A percentile compares a stretch with the other conserved stretches of the same genome.
phyloP scores from a whole-genome alignment of 1,284 basidiomycete genomes.

The Ustilago crameri region DNA sequence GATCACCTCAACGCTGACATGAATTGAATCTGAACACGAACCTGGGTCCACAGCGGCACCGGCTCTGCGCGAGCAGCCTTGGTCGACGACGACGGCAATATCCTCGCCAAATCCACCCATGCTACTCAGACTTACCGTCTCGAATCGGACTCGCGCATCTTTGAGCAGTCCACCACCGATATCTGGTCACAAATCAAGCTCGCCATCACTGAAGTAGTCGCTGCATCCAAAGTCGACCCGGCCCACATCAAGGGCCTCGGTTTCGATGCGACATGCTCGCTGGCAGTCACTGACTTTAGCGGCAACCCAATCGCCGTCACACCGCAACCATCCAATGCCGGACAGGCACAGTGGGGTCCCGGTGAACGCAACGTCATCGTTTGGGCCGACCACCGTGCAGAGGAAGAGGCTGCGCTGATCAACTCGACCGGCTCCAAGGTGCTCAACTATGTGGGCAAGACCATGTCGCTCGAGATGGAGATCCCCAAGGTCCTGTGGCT shows the following conservation, averaged over 20 bases:
- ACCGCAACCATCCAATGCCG: conserved; percentile 71
- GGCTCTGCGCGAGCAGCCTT: conserved; percentile 91
- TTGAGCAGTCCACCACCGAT: conserved; percentile 80
- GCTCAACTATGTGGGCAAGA: conserved; percentile 93
- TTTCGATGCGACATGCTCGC: conserved; percentile 96
- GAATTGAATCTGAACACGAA: neutral
- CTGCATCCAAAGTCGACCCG: conserved; percentile 75
- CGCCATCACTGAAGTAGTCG: conserved; percentile 78
- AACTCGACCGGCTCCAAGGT: conserved; percentile 86
- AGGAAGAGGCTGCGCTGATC: conserved; percentile 88
- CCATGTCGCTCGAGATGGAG: conserved; percentile 77
- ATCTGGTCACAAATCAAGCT: conserved; percentile 83
- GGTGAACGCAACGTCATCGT: conserved; percentile 60
- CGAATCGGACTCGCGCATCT: conserved; percentile 86
- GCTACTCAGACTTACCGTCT: conserved; percentile 87
- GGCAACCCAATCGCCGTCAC: conserved; percentile 85
- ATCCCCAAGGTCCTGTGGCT: conserved; percentile 93
- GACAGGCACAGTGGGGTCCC: conserved; percentile 23
- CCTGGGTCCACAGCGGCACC: conserved; percentile 74
- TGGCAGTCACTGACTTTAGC: conserved; percentile 80
- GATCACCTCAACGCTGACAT: neutral
- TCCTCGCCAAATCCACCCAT: conserved; percentile 81
- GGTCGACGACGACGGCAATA: conserved; percentile 78
- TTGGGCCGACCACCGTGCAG: conserved; percentile 83
- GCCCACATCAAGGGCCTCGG: conserved; percentile 85